Base-by-base conservation (phyloP, 176 grass and related monocot genomes). In the Aegilops speltoides region DNA sequence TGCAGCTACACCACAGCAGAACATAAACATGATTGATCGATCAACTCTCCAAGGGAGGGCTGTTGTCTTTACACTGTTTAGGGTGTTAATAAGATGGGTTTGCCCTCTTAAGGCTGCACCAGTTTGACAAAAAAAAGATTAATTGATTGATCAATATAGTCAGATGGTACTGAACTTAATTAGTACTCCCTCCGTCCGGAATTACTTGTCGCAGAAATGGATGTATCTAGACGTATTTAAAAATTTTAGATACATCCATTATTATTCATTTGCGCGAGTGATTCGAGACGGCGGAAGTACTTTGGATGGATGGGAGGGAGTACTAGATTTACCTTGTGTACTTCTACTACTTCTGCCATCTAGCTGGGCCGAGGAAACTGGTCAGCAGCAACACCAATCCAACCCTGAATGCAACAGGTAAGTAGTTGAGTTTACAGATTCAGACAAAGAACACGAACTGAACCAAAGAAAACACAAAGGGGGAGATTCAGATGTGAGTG, bases 261-360 rank as follows among this genome's bases (percentile, higher is more conserved):
- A 8, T 38, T 38, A 38, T 38, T 38, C 37, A 38, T 38, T 38
- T 38, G 37, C 8, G 37, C 37, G 8, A 38, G 37, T 38, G 8
- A 38, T 38, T 38, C 37, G 37, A 8, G 37, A 38, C 8, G 37
- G 37, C 8, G 8, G 37, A 38, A 38, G 37, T 38, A 38, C 37
- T 38, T 38, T 38, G 7, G 37, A 38, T 38, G 37, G 37, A 38
- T 38, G 37, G 2, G 28, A 41, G 40, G 40, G 40, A 43, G 43
- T 48, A 17, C 19, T 40, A 57, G 52, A 64, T 41, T 38, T 87
- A 87, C 85, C 78, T 87, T 87, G 68, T 66, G 50, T 64, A 69
- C 38, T 48, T 75, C 41, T 38, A 79, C 48, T 64, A 68, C 56
- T 34, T 75, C 78, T 38, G 85, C 78, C 85, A 87, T 87, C 23